These are phyloP conservation scores for Acanthamoeba culbertsoni DNA, from an alignment of 208 protist species.

Conservation along the genomic window DNA sequence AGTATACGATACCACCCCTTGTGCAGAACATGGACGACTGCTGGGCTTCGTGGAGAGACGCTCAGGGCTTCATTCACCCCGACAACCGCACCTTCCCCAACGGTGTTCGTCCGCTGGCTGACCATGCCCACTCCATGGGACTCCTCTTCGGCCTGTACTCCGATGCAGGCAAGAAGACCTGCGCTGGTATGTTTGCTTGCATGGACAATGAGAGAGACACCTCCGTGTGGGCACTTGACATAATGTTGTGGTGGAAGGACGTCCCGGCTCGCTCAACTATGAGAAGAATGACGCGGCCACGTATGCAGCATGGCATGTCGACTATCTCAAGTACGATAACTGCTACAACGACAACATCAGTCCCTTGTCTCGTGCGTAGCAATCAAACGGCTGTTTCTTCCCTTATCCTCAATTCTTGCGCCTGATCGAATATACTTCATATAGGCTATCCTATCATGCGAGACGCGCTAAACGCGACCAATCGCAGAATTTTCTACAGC, in stretches of 20 bases:
- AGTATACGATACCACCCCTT: background rate
- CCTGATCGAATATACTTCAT: background rate
- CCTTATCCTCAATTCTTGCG: background rate
- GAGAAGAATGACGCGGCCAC: background rate
- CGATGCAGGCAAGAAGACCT: conserved; percentile 32
- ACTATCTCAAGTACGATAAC: conserved; percentile 58
- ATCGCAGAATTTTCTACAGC: conserved; percentile 73
- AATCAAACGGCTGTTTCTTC: background rate
- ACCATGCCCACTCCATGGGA: conserved; percentile 64
- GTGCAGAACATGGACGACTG: conserved; percentile 69
- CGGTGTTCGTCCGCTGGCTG: conserved; percentile 47
- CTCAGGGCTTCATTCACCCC: conserved; percentile 23
- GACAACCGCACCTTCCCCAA: conserved; percentile 66
- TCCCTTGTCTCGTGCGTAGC: background rate
- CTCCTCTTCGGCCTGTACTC: conserved; percentile 71
- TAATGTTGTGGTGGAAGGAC: conserved; percentile 52
- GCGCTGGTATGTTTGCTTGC: background rate
- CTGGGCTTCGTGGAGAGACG: conserved; percentile 17
- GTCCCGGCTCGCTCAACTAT: conserved; percentile 34
- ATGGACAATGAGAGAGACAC: background rate
- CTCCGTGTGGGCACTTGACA: background rate
- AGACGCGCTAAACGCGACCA: conserved; percentile 76
- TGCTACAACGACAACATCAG: conserved; percentile 48
- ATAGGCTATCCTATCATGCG: conserved; percentile 74
- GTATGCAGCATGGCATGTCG: conserved; percentile 30